A percentile compares a stretch with the other conserved stretches of the same genome.
phyloP scores from a whole-genome alignment of 2,329 filamentous ascomycete genomes.

The Colletotrichum simmondsii region DNA sequence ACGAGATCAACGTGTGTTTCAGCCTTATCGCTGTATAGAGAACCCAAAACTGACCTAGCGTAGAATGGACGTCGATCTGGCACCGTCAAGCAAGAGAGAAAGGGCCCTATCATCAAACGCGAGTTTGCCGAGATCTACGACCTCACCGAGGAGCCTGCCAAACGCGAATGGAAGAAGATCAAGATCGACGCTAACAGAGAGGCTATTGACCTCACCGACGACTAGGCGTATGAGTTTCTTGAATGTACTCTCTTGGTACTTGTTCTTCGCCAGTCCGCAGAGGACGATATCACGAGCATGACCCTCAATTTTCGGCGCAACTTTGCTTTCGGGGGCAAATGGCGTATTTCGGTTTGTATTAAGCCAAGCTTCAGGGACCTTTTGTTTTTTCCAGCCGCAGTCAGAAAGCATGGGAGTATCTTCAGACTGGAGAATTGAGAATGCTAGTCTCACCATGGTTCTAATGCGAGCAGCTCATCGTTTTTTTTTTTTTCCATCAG shows the following conservation, averaged over 20 bases:
- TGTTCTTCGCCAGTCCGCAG: not conserved
- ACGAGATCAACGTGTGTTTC: slow-evolving; percentile 22
- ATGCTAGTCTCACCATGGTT: not conserved
- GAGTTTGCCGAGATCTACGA: slow-evolving; percentile 30
- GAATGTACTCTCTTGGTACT: not conserved
- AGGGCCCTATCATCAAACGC: slow-evolving; percentile 20
- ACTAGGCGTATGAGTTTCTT: not conserved
- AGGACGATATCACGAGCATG: not conserved
- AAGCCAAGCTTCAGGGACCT: too few relatives aligned
- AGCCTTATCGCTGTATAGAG: not conserved
- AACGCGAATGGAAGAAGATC: slow-evolving; percentile 34
- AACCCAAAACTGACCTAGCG: not conserved
- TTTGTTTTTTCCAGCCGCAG: not conserved
- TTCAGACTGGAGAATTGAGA: not conserved
- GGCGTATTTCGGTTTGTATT: not conserved
- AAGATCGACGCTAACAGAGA: slow-evolving; percentile 23
- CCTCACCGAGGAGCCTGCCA: slow-evolving; percentile 22
- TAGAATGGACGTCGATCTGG: slow-evolving; percentile 7
- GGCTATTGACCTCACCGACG: slow-evolving; percentile 36
- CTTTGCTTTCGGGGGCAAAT: not conserved
- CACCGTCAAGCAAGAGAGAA: slow-evolving; percentile 23
- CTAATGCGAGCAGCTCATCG: not conserved
- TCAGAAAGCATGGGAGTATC: not conserved
- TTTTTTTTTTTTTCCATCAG: not conserved
- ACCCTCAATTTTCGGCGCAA: not conserved